Conservation (phyloP, 225 moss, liverwort and hornwort genomes). For the Bryum argenteum region DNA sequence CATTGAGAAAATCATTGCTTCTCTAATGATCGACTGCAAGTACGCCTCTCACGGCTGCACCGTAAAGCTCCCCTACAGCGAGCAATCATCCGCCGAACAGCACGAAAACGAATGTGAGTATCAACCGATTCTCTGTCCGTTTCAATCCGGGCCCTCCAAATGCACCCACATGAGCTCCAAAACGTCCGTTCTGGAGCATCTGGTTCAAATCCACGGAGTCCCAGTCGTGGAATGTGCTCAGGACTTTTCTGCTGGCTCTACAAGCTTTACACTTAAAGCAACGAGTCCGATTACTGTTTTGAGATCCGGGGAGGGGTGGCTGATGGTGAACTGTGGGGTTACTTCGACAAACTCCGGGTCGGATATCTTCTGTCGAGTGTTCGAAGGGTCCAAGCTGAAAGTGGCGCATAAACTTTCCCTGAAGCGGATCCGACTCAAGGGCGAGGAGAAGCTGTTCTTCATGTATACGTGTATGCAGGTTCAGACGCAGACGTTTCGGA, state of each 20-base stretch:
- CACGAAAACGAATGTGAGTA: slow-evolving; percentile 3
- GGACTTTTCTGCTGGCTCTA: neutral
- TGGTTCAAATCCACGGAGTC: too few species aligned
- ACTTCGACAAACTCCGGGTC: neutral
- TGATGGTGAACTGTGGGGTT: neutral
- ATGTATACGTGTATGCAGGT: neutral
- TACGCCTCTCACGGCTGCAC: slow-evolving; percentile 10
- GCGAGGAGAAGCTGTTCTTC: neutral
- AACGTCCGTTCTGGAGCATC: neutral
- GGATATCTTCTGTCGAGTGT: neutral
- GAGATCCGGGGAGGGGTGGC: neutral
- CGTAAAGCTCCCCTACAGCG: slow-evolving; percentile 5
- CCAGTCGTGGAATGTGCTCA: too few species aligned
- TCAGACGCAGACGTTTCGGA: neutral
- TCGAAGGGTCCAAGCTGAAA: neutral
- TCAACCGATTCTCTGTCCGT: slow-evolving; percentile 4
- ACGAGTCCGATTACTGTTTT: neutral
- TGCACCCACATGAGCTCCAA: slow-evolving; percentile 2
- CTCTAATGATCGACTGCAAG: slow-evolving; percentile 19
- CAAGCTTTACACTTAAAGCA: neutral
- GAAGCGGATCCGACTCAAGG: neutral
- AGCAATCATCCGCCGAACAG: neutral
- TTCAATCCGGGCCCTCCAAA: neutral
- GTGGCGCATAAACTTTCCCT: neutral
- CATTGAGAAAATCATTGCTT: slow-evolving; percentile 11